These are phyloP conservation scores for Ophiostoma himal-ulmi DNA, from an alignment of 2,329 filamentous ascomycete genomes.

Conservation along the genomic window DNA sequence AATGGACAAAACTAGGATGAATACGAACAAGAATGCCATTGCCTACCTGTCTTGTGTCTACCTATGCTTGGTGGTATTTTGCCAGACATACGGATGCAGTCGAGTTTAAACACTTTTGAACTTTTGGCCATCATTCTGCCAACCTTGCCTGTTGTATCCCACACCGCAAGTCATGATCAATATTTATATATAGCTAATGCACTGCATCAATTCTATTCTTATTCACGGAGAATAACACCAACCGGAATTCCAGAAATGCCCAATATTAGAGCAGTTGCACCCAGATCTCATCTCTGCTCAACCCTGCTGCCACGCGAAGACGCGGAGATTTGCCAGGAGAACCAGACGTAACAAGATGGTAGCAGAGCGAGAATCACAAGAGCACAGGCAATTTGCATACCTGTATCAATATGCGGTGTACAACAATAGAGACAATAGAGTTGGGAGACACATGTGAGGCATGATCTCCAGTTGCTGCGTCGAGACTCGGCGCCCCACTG, in stretches of 20 bases:
- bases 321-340: constrained; percentile 6
- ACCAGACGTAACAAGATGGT: not conserved
- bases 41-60: not conserved
- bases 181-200: not conserved
- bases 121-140: not conserved
- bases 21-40: not conserved
- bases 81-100: no score
- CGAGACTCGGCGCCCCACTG: not conserved
- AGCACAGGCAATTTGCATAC: not conserved
- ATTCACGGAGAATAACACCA: not conserved
- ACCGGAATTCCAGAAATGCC: not conserved
- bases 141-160: not conserved
- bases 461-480: not conserved
- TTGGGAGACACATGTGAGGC: not conserved
- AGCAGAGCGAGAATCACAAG: not conserved
- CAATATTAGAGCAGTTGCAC: no score
- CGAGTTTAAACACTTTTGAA: no score
- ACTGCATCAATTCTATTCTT: not conserved
- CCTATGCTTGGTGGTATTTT: not conserved
- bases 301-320: not conserved
- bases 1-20: not conserved
- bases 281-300: not conserved
- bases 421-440: not conserved
- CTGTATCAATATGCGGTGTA: not conserved
- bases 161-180: not conserved